phyloP scores from a whole-genome alignment of 108 stramenopile genomes.

The Pelagomonas calceolata region DNA sequence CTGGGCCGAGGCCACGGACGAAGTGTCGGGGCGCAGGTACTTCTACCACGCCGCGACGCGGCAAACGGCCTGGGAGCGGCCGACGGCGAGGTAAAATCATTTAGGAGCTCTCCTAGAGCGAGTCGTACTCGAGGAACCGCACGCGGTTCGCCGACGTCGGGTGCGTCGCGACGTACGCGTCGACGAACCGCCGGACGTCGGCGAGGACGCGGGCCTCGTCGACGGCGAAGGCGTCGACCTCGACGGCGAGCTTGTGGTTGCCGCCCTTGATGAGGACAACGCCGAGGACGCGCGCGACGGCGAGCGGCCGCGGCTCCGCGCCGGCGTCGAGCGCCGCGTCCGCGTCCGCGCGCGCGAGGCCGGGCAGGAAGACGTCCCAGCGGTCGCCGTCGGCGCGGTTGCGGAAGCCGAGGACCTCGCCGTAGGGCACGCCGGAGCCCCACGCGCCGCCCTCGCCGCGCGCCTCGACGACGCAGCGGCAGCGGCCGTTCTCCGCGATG shows the following conservation, averaged over 20 bases:
- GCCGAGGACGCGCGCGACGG: not conserved
- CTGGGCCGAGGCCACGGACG: conserved; percentile 51
- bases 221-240: not conserved
- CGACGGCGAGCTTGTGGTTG: conserved; percentile 1
- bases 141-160: not conserved
- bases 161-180: not conserved
- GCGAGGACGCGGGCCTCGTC: not conserved
- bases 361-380: conserved; percentile 4
- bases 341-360: not conserved
- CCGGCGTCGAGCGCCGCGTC: no score
- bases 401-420: conserved; percentile 4
- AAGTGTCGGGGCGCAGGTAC: conserved; percentile 38
- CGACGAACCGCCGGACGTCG: not conserved
- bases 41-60: conserved; percentile 38
- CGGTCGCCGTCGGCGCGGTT: conserved; percentile 3
- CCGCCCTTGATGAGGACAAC: conserved; percentile 2
- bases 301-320: not conserved
- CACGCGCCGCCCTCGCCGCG: no score
- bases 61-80: conserved; percentile 43
- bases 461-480: not conserved
- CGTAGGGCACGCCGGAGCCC: not conserved
- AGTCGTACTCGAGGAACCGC: not conserved
- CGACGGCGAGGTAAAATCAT: conserved; percentile 8
- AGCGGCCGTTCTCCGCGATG: not conserved
- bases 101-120: no score